Conservation (phyloP, 306 rosid species). For the Fagus sylvatica region DNA sequence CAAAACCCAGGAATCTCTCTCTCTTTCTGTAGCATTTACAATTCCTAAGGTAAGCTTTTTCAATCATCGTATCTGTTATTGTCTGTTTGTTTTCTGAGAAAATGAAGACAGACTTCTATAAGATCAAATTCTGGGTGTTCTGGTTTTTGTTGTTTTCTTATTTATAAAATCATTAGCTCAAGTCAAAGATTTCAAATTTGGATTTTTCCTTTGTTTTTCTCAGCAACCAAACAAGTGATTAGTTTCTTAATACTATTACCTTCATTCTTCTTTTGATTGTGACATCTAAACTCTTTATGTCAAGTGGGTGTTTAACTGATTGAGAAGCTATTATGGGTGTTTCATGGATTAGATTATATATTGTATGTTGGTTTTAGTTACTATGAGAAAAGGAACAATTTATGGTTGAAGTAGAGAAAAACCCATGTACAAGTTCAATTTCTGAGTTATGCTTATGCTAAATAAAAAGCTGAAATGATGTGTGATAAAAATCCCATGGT, state of each 20-base stretch:
- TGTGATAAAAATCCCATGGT: background rate
- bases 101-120: background rate
- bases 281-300: background rate
- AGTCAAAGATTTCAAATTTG: background rate
- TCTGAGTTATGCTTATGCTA: background rate
- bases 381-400: background rate
- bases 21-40: background rate
- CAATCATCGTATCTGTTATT: background rate
- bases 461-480: background rate
- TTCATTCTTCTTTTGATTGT: background rate
- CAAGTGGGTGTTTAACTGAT: background rate
- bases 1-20: background rate
- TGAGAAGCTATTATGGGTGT: no score
- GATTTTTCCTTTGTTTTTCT: background rate
- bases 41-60: constrained; percentile 3
- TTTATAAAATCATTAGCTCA: background rate
- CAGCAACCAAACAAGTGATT: no score
- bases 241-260: no score
- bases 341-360: no score
- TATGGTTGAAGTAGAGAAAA: no score
- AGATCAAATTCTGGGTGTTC: background rate
- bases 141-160: background rate
- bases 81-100: constrained; percentile 17
- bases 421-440: no score
- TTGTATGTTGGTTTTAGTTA: no score